phyloP scores from a whole-genome alignment of 2,329 filamentous ascomycete genomes.

The Beauveria medogensis region DNA sequence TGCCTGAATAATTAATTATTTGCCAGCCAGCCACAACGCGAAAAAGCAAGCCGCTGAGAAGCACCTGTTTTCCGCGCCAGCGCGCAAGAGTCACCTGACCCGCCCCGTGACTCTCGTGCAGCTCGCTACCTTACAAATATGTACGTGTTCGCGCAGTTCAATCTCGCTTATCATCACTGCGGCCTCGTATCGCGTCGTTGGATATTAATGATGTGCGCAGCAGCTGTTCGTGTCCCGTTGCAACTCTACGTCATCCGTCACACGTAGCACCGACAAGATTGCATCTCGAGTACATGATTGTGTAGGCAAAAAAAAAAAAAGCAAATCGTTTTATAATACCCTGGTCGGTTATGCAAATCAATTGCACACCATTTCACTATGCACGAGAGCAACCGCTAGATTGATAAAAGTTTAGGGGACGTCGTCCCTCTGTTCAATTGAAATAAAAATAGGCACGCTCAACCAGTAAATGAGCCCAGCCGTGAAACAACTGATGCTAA shows the following conservation, averaged over 20 bases:
- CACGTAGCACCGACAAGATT: background rate
- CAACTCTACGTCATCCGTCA: background rate
- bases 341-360: background rate
- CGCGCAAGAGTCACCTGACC: background rate
- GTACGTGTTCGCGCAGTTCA: background rate
- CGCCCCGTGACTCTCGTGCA: background rate
- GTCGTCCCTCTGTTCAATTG: background rate
- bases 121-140: background rate
- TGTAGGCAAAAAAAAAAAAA: background rate
- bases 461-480: background rate
- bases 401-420: background rate
- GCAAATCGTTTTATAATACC: background rate
- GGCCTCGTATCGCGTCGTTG: background rate
- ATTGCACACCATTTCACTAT: background rate
- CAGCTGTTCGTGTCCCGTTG: no score
- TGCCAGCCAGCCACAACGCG: no score
- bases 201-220: no score
- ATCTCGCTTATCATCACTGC: background rate
- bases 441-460: background rate
- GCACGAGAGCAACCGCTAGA: background rate
- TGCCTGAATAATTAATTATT: no score
- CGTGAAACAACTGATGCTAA: background rate
- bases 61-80: background rate
- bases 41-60: no score
- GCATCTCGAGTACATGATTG: no score